Conservation (phyloP, 139 green algal species). For the Asterochloris sp. region DNA sequence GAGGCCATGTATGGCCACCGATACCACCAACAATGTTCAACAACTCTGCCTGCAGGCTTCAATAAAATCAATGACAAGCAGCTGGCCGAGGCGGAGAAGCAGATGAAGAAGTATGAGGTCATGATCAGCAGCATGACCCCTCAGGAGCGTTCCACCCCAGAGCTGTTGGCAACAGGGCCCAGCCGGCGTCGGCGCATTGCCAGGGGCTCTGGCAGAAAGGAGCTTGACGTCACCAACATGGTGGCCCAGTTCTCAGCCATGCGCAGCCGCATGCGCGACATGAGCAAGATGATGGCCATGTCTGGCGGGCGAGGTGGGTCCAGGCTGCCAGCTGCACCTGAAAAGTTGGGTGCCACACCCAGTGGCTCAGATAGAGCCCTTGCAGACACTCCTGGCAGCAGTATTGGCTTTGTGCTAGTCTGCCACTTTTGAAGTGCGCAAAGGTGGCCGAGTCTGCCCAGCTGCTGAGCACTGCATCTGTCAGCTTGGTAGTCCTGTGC, state of each 20-base stretch:
- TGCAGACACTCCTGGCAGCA: not conserved
- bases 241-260: constrained; percentile 77
- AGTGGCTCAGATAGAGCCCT: not conserved
- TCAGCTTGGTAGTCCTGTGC: not conserved
- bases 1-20: too few species aligned
- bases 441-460: not conserved
- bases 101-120: constrained; percentile 67
- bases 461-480: not conserved
- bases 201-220: constrained; percentile 48
- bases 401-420: not conserved
- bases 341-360: too few species aligned
- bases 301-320: constrained; percentile 30
- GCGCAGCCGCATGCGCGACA: constrained; percentile 63
- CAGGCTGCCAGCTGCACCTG: too few species aligned
- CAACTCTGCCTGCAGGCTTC: constrained; percentile 48
- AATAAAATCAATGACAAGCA: constrained; percentile 86
- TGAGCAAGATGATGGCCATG: constrained; percentile 76
- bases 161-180: constrained; percentile 79
- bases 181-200: constrained; percentile 48
- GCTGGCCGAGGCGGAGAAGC: constrained; percentile 70
- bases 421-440: not conserved
- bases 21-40: too few species aligned
- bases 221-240: constrained; percentile 72
- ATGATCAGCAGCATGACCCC: constrained; percentile 89
- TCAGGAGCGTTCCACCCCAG: constrained; percentile 78